Evolutionary conservation across 306 rosid species (phyloP).

Genomic region (Acacia acuminata): DNA sequence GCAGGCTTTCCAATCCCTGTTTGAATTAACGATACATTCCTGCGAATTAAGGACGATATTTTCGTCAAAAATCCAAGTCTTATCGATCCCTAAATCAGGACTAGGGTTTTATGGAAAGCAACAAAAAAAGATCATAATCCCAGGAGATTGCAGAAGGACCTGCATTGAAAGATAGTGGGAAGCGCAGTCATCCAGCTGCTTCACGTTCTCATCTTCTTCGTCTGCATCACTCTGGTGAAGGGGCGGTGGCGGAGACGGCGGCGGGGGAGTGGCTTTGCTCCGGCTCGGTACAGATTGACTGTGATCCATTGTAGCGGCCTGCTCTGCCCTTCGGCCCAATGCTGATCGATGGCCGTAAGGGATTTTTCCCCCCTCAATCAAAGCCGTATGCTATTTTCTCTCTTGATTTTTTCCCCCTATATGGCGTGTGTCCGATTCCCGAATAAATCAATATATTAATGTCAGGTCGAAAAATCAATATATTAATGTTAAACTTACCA

Average conservation of each 20-base stretch:
- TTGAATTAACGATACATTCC: conserved; percentile 69
- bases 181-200: conserved; percentile 79
- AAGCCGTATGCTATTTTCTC: too few relatives aligned
- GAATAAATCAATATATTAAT: too few relatives aligned
- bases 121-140: not conserved
- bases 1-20: conserved; percentile 84
- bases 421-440: too few relatives aligned
- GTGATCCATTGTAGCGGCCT: conserved; percentile 29
- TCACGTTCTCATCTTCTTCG: conserved; percentile 78
- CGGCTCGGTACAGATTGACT: not conserved
- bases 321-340: not conserved
- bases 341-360: not conserved
- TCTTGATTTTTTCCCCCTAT: too few relatives aligned
- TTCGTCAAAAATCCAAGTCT: not conserved
- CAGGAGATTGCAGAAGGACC: conserved; percentile 38
- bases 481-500: too few relatives aligned
- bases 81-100: conserved; percentile 12
- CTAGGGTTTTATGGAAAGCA: conserved; percentile 46
- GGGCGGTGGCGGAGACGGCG: conserved; percentile 27
- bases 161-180: conserved; percentile 68
- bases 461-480: too few relatives aligned
- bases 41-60: conserved; percentile 28
- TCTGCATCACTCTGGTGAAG: conserved; percentile 60
- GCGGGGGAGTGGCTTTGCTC: conserved; percentile 12
- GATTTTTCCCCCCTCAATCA: too few relatives aligned